phyloP scores from a whole-genome alignment of 345 rosid genomes.

The Trapa incisa region DNA sequence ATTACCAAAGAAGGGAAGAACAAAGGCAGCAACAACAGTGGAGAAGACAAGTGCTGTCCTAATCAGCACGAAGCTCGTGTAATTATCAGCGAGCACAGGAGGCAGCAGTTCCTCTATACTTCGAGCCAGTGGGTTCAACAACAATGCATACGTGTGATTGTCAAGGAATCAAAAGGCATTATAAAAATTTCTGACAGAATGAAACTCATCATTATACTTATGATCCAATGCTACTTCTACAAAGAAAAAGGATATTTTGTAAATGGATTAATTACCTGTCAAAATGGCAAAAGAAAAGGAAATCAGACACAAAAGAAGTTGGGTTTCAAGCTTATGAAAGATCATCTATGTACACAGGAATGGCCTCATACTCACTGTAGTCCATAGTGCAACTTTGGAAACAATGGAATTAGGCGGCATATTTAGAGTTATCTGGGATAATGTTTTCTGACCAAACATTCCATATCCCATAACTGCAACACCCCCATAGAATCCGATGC shows the following conservation, averaged over 20 bases:
- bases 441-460: slow-evolving; percentile 70
- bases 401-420: slow-evolving; percentile 51
- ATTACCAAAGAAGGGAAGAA: slow-evolving; percentile 75
- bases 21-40: slow-evolving; percentile 67
- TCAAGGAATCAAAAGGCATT: slow-evolving; percentile 18
- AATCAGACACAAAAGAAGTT: slow-evolving; percentile 11
- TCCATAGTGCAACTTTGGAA: slow-evolving; percentile 75
- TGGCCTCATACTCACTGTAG: slow-evolving; percentile 44
- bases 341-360: not conserved
- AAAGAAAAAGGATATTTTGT: slow-evolving; percentile 60
- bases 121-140: slow-evolving; percentile 82
- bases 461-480: slow-evolving; percentile 70
- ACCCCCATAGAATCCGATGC: slow-evolving; percentile 56
- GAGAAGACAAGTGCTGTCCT: slow-evolving; percentile 68
- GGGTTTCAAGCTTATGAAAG: not conserved
- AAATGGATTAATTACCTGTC: slow-evolving; percentile 83
- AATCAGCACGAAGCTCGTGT: slow-evolving; percentile 54
- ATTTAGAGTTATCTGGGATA: slow-evolving; percentile 81
- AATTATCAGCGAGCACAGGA: slow-evolving; percentile 25
- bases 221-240: not conserved
- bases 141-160: slow-evolving; percentile 42
- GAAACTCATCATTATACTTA: not conserved
- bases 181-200: not conserved
- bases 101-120: slow-evolving; percentile 91
- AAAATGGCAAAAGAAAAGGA: slow-evolving; percentile 6